Base-by-base conservation (phyloP, 768 basidiomycete species). In the Rossbeevera mucosa region DNA sequence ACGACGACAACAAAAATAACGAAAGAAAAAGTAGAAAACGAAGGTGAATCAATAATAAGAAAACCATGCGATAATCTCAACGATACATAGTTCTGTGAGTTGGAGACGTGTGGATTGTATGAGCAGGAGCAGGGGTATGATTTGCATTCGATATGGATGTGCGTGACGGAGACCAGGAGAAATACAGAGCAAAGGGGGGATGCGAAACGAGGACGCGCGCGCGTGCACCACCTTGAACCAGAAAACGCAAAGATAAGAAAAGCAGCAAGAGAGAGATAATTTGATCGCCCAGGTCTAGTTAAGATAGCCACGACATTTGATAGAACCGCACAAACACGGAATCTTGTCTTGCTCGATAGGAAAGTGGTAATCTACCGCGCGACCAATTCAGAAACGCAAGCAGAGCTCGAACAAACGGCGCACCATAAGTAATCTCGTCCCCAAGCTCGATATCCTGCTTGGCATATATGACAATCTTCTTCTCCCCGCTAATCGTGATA, bases 381-480 rank as follows among this genome's bases (percentile, higher is more conserved):
- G 30, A 13, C 52, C 26, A 31, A 30, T 42, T 28, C 22, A 53
- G 26, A 33, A 42, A 3, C 2, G 21, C 4, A 48, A 30, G 28
- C 18, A 12, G 41, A 30, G 21, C 4, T 24, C 26, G 22, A 44
- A 38, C 6, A n/a, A 3, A 18, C 7, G n/a, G 74, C 85, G 51
- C 59, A 91, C 90, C 91, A 73, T 96, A 95, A 48, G 94, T 96
- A 64, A 98, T 95, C 74, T 99, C 96, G 64, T 96, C 94, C 47
- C 96, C 96, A 21, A 94, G 83, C 60, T 95, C 88, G 62, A 99
- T 94, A 60, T 90, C 90, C 61, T 91, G 83, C 71, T 97, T 96
- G 28, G 96, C 96, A 68, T 99, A 99, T 48, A 99, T 99, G 65
- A 99, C 96, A 62, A 99, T 99, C 80, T 96, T 94, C 79, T 94